Percentiles rank a stretch among this genome's conserved stretches.
Conservation (phyloP, 2,329 filamentous ascomycete species). For the Claviceps arundinis region DNA sequence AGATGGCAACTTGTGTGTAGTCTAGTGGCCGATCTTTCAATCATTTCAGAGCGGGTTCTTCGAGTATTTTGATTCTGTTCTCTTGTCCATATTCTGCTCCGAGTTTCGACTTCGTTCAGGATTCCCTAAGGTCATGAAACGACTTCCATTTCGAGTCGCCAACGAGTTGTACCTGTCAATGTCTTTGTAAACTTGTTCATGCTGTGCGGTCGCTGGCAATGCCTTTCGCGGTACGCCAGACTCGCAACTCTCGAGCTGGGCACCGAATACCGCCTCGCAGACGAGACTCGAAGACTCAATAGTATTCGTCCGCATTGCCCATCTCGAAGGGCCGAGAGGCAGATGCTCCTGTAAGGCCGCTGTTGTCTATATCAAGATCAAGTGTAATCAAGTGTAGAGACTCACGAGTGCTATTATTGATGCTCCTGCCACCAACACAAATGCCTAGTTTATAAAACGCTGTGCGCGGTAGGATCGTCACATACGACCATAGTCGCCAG, state of each 20-base stretch:
- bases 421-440: not conserved
- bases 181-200: too few species aligned
- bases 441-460: not conserved
- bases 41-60: too few species aligned
- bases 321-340: too few species aligned
- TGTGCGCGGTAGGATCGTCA: fast-evolving
- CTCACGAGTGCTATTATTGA: too few species aligned
- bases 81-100: not conserved
- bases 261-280: not conserved
- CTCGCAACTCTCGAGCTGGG: not conserved
- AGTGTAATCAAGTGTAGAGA: too few species aligned
- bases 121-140: not conserved
- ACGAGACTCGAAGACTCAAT: not conserved
- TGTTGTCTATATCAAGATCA: too few species aligned
- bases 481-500: conserved; percentile 3
- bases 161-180: not conserved
- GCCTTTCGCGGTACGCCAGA: not conserved
- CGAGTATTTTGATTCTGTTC: not conserved
- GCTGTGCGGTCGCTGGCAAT: not conserved
- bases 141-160: not conserved
- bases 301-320: too few species aligned
- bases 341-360: too few species aligned
- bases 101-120: too few species aligned
- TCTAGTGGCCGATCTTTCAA: too few species aligned
- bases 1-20: too few species aligned